phyloP scores from a whole-genome alignment of 495 filamentous ascomycete species.

The Lasiosphaeriaceae sp. region DNA sequence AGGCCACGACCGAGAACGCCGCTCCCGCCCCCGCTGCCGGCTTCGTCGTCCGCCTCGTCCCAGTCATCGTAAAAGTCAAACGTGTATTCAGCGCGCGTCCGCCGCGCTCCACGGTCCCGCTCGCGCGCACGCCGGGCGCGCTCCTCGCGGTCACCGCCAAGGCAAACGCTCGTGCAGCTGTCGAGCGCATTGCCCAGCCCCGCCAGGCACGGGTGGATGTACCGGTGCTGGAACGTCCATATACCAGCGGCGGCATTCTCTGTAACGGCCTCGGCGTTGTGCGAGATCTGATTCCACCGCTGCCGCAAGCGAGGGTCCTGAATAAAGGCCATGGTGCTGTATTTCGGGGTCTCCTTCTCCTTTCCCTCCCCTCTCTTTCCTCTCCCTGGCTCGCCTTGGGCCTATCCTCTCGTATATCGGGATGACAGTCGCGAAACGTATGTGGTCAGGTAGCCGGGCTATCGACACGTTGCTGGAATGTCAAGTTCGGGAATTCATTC shows the following conservation, averaged over 20 bases:
- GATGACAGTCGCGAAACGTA: background rate
- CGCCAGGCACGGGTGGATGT: conserved; percentile 75
- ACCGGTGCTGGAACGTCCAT: conserved; percentile 81
- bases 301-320: conserved; percentile 92
- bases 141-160: conserved; percentile 64
- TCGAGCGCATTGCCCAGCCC: conserved; percentile 62
- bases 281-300: conserved; percentile 86
- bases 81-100: conserved; percentile 70
- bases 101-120: conserved; percentile 43
- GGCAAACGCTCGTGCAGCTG: conserved; percentile 67
- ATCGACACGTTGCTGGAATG: background rate
- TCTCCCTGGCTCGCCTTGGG: background rate
- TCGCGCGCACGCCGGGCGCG: conserved; percentile 62
- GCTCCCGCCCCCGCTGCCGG: conserved; percentile 17
- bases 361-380: background rate
- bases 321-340: conserved; percentile 54
- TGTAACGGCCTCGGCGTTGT: conserved; percentile 88
- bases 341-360: background rate
- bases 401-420: background rate
- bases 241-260: conserved; percentile 84
- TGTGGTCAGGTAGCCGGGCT: background rate
- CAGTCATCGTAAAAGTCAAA: conserved; percentile 99
- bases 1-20: conserved; percentile 43
- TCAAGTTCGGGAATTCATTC: background rate
- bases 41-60: conserved; percentile 60